Percentiles rank a stretch among this genome's conserved stretches.
phyloP scores from a whole-genome alignment of 805 yeast species.

The Candida argentea region DNA sequence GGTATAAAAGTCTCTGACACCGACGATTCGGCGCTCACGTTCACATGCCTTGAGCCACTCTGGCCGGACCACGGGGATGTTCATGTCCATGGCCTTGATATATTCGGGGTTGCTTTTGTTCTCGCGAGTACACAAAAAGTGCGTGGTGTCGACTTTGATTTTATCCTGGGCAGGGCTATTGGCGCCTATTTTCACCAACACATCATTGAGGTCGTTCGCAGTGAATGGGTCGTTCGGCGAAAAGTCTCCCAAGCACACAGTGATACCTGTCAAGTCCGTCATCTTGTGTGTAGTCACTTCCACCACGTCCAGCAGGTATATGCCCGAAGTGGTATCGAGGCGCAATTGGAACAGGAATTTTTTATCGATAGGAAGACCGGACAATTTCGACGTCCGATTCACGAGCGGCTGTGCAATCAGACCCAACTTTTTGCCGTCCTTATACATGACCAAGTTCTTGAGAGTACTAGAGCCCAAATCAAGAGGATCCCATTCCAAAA shows the following conservation, averaged over 20 bases:
- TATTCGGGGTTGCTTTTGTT: constrained; percentile 61
- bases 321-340: constrained; percentile 87
- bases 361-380: constrained; percentile 86
- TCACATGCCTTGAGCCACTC: constrained; percentile 97
- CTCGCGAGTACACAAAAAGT: constrained; percentile 61
- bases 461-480: constrained; percentile 75
- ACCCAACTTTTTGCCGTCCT: constrained; percentile 66
- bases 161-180: constrained; percentile 55
- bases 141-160: constrained; percentile 88
- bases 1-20: constrained; percentile 79
- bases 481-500: constrained; percentile 86
- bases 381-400: constrained; percentile 73
- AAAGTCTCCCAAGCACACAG: constrained; percentile 80
- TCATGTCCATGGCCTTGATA: constrained; percentile 70
- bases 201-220: constrained; percentile 44
- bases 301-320: constrained; percentile 55
- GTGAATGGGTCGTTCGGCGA: constrained; percentile 41
- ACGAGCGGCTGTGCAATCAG: constrained; percentile 74
- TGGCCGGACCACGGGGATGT: constrained; percentile 90
- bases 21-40: constrained; percentile 77
- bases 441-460: constrained; percentile 66
- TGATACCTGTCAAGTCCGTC: constrained; percentile 92
- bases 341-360: constrained; percentile 69
- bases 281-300: constrained; percentile 82
- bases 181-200: constrained; percentile 70